Evolutionary conservation across 2,329 filamentous ascomycete genomes (phyloP), one percentile per base, ranked within the genome.

Genomic region (Biscogniauxia mediterranea): DNA sequence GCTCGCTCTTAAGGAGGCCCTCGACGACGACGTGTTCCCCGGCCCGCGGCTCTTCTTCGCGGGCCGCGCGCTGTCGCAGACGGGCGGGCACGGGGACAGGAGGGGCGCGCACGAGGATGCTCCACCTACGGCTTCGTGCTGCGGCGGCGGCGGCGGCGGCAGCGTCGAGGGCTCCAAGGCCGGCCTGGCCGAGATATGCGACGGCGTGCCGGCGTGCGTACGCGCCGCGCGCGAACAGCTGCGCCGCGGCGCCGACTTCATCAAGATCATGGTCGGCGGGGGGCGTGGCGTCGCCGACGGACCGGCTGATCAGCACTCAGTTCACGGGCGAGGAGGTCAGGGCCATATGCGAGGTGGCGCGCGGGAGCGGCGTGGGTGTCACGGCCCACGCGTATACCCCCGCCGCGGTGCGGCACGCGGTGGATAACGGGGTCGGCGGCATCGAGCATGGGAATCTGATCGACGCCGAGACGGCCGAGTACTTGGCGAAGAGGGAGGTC

Each of bases 241-340:
- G 0, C 76, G 85, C 2, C 76, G 73, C 8, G 85, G 85, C 1
- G 81, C 83, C 0, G 83, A 87, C 67, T 87, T 87, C 65, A 80
- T 88, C 71, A 88, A 88, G 71, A 84, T 88, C 63, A 87, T 87
- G 83, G 77, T 77, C 0, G 79, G 79, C 5, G 85, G 85, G 85
- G 1, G 85, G 85, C 8, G 84, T 88, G 1, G 78, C 81, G 0
- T 82, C 78, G 11, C 83, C 83, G 0, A 85, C 83, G 0, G 85
- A 87, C 67, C 74, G 73, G 49, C 73, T 87, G 11, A 78, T 81
- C 7, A 78, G 81, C 66, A 71, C 82, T 15, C 85, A 88, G 68
- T 88, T 87, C 71, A 83, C 83, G 0, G 73, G 78, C 0, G 81
- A 79, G 42, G 85, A 88, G 74, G 81, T 88, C 58, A 73, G 73